These are phyloP conservation scores for Mucor saturninus DNA, from an alignment of 371 early-diverging fungal genomes.

Conservation along the genomic window DNA sequence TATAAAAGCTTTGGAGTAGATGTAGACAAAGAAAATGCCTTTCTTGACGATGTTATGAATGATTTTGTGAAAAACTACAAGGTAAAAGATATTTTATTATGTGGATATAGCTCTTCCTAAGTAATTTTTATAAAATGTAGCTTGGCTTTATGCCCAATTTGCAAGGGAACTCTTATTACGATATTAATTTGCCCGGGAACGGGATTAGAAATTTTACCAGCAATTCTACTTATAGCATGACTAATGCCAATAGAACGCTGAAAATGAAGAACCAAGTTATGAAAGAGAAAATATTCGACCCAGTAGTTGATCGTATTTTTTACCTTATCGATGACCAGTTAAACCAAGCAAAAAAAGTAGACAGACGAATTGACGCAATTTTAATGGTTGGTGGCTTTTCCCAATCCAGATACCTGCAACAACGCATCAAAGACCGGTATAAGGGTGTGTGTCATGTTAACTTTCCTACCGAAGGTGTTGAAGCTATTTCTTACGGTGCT, in stretches of 20 bases:
- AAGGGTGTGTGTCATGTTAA: conserved; percentile 19
- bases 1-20: background rate
- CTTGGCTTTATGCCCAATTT: too few species aligned
- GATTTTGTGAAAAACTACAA: background rate
- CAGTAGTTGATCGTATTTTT: background rate
- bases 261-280: background rate
- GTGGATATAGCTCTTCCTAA: too few species aligned
- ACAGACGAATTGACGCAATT: background rate
- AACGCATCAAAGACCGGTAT: conserved; percentile 6
- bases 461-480: conserved; percentile 30
- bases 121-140: too few species aligned
- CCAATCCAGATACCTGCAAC: conserved; percentile 8
- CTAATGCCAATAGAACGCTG: background rate
- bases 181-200: too few species aligned
- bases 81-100: too few species aligned
- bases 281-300: background rate
- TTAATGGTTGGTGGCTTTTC: conserved; percentile 4
- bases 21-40: background rate
- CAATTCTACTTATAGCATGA: too few species aligned
- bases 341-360: conserved; percentile 10
- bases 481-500: conserved; percentile 33
- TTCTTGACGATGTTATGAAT: background rate
- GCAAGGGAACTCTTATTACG: too few species aligned
- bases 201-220: too few species aligned
- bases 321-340: conserved; percentile 24